Evolutionary conservation across 2,329 filamentous ascomycete genomes (phyloP), one percentile per base, ranked within the genome.

Genomic region (Xylaria arbuscula): DNA sequence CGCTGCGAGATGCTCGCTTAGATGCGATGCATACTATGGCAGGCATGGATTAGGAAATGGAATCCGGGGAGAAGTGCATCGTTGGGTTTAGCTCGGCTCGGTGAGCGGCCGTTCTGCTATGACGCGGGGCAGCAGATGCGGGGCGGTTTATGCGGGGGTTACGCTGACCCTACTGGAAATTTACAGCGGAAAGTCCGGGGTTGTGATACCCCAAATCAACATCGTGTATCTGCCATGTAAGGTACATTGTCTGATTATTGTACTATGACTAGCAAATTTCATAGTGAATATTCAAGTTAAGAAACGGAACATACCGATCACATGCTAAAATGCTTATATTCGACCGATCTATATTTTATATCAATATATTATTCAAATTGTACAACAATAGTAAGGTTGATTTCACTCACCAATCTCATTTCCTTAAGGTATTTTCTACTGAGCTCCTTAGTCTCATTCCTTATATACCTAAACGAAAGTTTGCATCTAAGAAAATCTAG

Each of bases 21-120:
- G 59, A 50, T 55, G 53, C 40, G 40, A 34, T 74, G 73, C 73
- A 75, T 69, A 28, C 28, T 28, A 66, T 62, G 72, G 69, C 50
- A 55, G 64, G 58, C 54, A 71, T 69, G 60, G 68, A 74, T 72
- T 67, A 66, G 75, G 74, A 64, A 75, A 71, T 68, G 47, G 40
- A 72, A 70, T 72, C 74, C 71, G 71, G 74, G 68, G 62, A 56
- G 5, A 19, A 50, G 62, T 42, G 57, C 24, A 64, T 48, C 38
- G 58, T 50, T 48, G 54, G 36, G 55, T 54, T 54, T 13, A 42
- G 19, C 38, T 60, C 45, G 55, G 55, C 34, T 59, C 61, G 55
- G 61, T 47, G 34, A 65, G 47, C 19, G 47, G 48, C 3, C 32
- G 28, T 48, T 48, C 45, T 61, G 34, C 42, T 15, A 22, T 17